Base-by-base conservation (phyloP, 129 eudicot species). In the Flaveria ramosissima region DNA sequence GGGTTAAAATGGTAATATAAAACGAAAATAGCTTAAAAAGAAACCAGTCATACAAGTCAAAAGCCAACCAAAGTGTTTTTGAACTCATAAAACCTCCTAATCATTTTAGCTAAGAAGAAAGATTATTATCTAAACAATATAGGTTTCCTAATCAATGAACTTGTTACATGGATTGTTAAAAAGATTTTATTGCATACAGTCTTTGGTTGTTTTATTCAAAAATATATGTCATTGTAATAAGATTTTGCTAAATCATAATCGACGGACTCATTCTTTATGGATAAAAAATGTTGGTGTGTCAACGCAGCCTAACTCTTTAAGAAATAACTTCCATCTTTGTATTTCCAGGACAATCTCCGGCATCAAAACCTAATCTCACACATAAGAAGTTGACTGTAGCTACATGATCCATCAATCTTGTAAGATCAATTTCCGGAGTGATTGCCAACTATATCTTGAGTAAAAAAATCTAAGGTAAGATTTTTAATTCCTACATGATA, bases 341-440 rank as follows among this genome's bases (percentile, higher is more conserved):
- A 47, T 80, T 66, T 80, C 7, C 69, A 80, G 84, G 84, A 47
- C 84, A 74, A 80, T 61, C 57, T 46, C 80, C 75, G 16, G 50
- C 73, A 56, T 80, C 83, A 73, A 80, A 80, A 80, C 53, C 80
- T 46, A 67, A 80, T 68, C 76, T 80, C 8, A 80, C 84, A 67
- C 84, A 50, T 57, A 80, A 80, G 60, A 74, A 80, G 84, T 8
- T 80, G 80, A 74, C 16, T 4, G 80, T 68, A 27, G 80, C 84
- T 55, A 27, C 84, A 74, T 80, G 83, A 80, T 32, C 66, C 62
- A 30, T 60, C 46, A 23, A 72, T 72, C 20, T 72, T 39, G 77
- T 53, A 53, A 19, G 30, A 53, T 53, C n/a, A 32, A 3, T 63
- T 11, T 8, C 45, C 0, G 24, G 59, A 46, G 15, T 59, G 16